Base-by-base conservation (phyloP, 2,329 filamentous ascomycete genomes). In the Geosmithia flava region DNA sequence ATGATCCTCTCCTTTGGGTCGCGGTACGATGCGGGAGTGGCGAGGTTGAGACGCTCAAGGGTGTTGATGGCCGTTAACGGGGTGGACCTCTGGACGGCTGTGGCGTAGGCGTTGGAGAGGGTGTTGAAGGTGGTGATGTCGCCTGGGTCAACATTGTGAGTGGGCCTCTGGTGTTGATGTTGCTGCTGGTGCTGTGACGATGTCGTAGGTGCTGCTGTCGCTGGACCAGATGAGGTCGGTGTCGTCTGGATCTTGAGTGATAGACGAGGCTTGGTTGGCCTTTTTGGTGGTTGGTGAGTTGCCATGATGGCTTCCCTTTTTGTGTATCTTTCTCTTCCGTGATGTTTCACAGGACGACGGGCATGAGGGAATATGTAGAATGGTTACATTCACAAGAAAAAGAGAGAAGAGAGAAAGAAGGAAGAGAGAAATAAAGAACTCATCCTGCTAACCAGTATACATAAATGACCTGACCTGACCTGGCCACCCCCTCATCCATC, bases 61-160 rank as follows among this genome's bases (percentile, higher is more conserved):
- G 68, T 68, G 53, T 71, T 69, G 59, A 76, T 74, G 47, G 74
- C 70, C 2, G 70, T 74, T 45, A 74, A 57, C 7, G 74, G 69
- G 1, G 75, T 73, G 27, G 75, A 71, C 45, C 76, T 73, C 60
- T 80, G 78, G 47, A 83, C 80, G 51, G 78, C 75, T 3, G 75
- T 76, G 23, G 75, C 73, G 56, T 83, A 83, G 51, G 78, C 74
- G 62, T 83, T 83, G 48, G 78, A 80, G 40, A 83, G 69, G 2
- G 80, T 83, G 62, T 83, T 83, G 65, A 81, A 81, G 20, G 77
- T 68, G 1, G 80, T 83, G 3, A 78, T 76, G 30, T 79, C 80
- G 50, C 69, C 74, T 29, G 76, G 73, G 54, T 81, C 72, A 40
- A 75, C 54, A 40, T 56, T 49, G 48, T 60, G 61, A 44, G 57